Evolutionary conservation across 2,329 filamentous ascomycete species (phyloP).

Genomic region (Epichloe aotearoae): DNA sequence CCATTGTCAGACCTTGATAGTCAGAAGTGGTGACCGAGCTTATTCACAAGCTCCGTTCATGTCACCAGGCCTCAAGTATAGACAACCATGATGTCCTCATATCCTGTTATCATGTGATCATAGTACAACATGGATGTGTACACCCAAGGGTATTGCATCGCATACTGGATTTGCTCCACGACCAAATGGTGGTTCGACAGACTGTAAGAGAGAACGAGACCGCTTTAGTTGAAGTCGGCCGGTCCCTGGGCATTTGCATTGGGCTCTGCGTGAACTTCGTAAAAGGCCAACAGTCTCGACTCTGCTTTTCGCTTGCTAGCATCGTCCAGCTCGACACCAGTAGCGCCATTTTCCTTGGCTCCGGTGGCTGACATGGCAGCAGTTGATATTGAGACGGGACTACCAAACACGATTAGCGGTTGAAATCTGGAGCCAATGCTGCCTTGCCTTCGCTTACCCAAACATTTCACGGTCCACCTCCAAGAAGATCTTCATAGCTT

Average conservation of each 20-base stretch:
- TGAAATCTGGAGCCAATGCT: background rate
- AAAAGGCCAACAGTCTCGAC: conserved; percentile 36
- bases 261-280: conserved; percentile 36
- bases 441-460: conserved; percentile 40
- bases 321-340: conserved; percentile 35
- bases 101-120: background rate
- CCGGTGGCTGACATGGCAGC: conserved; percentile 6
- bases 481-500: conserved; percentile 78
- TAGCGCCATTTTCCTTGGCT: conserved; percentile 33
- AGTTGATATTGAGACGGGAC: conserved; percentile 12
- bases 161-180: background rate
- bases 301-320: conserved; percentile 37
- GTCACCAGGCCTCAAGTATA: background rate
- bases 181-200: background rate
- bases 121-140: conserved; percentile 6
- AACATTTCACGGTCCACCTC: conserved; percentile 75
- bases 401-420: conserved; percentile 6
- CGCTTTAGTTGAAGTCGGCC: conserved; percentile 35
- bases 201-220: background rate
- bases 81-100: background rate
- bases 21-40: no score
- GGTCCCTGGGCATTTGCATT: conserved; percentile 34
- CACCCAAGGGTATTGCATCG: background rate
- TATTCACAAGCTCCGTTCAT: background rate
- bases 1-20: background rate